These are phyloP conservation scores for Hebeloma cylindrosporum DNA, from an alignment of 768 basidiomycete genomes.

Conservation along the genomic window DNA sequence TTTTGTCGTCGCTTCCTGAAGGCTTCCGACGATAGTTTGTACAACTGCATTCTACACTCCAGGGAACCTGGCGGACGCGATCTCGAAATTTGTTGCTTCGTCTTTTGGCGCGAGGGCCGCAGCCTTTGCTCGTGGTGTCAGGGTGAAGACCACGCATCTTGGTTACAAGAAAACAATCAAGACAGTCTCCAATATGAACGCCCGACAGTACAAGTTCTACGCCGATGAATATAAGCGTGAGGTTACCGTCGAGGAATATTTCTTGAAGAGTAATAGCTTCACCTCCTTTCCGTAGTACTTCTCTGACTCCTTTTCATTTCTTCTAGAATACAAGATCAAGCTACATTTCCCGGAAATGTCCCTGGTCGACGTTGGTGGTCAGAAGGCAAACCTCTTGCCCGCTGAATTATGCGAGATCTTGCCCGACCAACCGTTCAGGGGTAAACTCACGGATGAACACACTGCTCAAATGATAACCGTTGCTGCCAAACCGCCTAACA, in stretches of 20 bases:
- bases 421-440: slow-evolving; percentile 67
- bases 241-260: slow-evolving; percentile 67
- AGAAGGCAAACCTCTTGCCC: slow-evolving; percentile 53
- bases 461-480: slow-evolving; percentile 71
- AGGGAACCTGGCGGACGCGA: slow-evolving; percentile 64
- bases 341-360: slow-evolving; percentile 52
- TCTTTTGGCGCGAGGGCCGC: slow-evolving; percentile 59
- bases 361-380: slow-evolving; percentile 58
- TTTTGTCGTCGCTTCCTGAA: background rate
- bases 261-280: slow-evolving; percentile 54
- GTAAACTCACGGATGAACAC: slow-evolving; percentile 66
- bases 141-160: slow-evolving; percentile 67
- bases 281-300: slow-evolving; percentile 21
- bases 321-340: slow-evolving; percentile 60
- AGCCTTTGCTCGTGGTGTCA: slow-evolving; percentile 65
- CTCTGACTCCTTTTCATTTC: slow-evolving; percentile 19
- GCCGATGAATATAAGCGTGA: slow-evolving; percentile 53
- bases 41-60: slow-evolving; percentile 62
- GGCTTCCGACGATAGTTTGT: slow-evolving; percentile 36
- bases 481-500: slow-evolving; percentile 70
- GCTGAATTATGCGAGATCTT: slow-evolving; percentile 74
- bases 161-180: slow-evolving; percentile 77
- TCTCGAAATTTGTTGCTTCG: slow-evolving; percentile 50
- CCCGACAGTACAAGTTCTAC: slow-evolving; percentile 51
- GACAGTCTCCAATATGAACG: slow-evolving; percentile 45